Percentiles rank a stretch among this genome's conserved stretches.
Conservation (phyloP, 2,329 filamentous ascomycete species). For the Hypoxylon sp. region DNA sequence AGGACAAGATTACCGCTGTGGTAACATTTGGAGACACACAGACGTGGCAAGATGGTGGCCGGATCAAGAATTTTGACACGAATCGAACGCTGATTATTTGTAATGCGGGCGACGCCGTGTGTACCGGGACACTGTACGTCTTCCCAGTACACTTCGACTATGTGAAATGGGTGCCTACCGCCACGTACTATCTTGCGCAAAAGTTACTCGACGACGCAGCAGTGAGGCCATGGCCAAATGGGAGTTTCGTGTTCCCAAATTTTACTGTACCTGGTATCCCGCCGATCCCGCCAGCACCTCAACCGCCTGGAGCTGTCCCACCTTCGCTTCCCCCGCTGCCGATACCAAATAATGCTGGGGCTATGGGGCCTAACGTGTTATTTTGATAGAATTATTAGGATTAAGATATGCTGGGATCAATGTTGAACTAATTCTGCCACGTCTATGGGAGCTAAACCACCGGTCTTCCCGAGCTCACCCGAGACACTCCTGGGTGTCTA, state of each 20-base stretch:
- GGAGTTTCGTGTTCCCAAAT: constrained; percentile 39
- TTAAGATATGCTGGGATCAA: neutral
- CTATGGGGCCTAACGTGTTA: neutral
- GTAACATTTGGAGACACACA: constrained; percentile 59
- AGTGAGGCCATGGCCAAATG: constrained; percentile 47
- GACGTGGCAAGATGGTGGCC: constrained; percentile 55
- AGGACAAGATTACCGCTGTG: constrained; percentile 55
- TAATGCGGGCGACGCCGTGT: constrained; percentile 59
- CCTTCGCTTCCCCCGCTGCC: constrained; percentile 31
- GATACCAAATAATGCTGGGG: neutral
- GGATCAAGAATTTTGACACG: constrained; percentile 55
- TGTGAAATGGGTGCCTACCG: constrained; percentile 53
- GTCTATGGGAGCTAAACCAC: neutral
- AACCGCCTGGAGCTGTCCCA: constrained; percentile 28
- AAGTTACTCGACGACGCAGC: constrained; percentile 43
- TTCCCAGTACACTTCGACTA: constrained; percentile 58
- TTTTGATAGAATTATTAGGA: neutral
- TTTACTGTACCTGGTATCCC: constrained; percentile 32
- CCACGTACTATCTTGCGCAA: constrained; percentile 52
- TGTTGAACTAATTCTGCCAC: neutral
- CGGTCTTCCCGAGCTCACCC: too few species aligned
- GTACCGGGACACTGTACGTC: constrained; percentile 56
- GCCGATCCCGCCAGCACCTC: constrained; percentile 28
- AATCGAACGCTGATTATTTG: constrained; percentile 60
- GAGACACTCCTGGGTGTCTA: neutral